phyloP scores from a whole-genome alignment of 2,329 filamentous ascomycete species.

The Stylonectria norvegica region DNA sequence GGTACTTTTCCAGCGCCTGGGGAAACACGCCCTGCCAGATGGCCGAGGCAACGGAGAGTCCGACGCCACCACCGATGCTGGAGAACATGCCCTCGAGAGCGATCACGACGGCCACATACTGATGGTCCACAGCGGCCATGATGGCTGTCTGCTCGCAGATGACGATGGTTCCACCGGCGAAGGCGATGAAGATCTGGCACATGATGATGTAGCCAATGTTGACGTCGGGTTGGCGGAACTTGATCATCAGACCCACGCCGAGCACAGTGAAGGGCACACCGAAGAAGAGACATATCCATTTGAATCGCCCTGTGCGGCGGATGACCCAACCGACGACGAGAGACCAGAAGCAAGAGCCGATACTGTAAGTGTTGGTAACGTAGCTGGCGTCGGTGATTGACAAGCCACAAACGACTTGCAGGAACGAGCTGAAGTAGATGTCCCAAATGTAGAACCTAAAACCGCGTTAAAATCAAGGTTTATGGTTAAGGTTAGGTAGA shows the following conservation, averaged over 20 bases:
- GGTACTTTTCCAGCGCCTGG: slow-evolving; percentile 30
- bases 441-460: slow-evolving; percentile 49
- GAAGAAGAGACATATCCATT: slow-evolving; percentile 49
- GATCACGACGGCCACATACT: slow-evolving; percentile 10
- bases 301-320: slow-evolving; percentile 49
- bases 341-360: slow-evolving; percentile 48
- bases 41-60: slow-evolving; percentile 7
- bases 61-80: slow-evolving; percentile 11
- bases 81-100: slow-evolving; percentile 13
- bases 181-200: slow-evolving; percentile 20
- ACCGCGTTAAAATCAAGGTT: no score
- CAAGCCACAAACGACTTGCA: slow-evolving; percentile 51
- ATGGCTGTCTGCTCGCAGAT: slow-evolving; percentile 13
- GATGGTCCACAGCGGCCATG: slow-evolving; percentile 10
- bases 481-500: no score
- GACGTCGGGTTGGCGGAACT: slow-evolving; percentile 51
- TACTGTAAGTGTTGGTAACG: slow-evolving; percentile 45
- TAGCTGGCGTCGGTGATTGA: slow-evolving; percentile 47
- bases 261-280: slow-evolving; percentile 53
- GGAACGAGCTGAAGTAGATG: slow-evolving; percentile 49
- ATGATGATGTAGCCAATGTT: slow-evolving; percentile 53
- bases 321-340: slow-evolving; percentile 49
- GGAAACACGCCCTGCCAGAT: slow-evolving; percentile 34
- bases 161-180: slow-evolving; percentile 11
- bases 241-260: slow-evolving; percentile 55